Evolutionary conservation across 208 protist genomes (phyloP), one percentile per base, ranked within the genome.

Genomic region (Porcisia hertigi): DNA sequence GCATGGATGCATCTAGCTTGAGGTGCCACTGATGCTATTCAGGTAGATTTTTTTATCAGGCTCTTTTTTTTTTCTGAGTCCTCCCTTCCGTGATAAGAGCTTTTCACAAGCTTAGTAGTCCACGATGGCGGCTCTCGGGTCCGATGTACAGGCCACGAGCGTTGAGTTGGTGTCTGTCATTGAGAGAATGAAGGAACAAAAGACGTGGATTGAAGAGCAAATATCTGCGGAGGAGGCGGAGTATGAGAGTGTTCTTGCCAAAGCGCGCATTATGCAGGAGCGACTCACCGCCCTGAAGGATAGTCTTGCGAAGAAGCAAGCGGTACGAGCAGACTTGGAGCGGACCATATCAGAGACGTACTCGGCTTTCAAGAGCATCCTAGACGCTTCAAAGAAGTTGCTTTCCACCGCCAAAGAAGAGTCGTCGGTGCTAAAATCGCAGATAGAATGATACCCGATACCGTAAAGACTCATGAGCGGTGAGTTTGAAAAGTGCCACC

Each of bases 131-230:
- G 86, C 91, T 11, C 75, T 95, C 11, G 93, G 93, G 8, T 94
- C 91, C 49, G 88, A 94, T 77, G 90, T 93, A 25, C 93, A 97
- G 74, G 67, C 84, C 23, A 94, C 93, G 2, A 97, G 89, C 76
- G 91, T 92, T n/a, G 91, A 95, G 83, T 81, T 97, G 8, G 93
- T 97, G 6, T 85, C 91, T 30, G 81, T 95, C 23, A 98, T 98
- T 66, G 96, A 98, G 65, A 92, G 95, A 67, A 88, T 98, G 86
- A 88, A 90, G 67, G 93, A 98, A 73, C 86, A 87, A 4, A 88
- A 93, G 30, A 71, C 66, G 30, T 74, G 89, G 67, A 80, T 97
- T 20, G 89, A 94, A 30, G 71, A 85, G 36, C 81, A 89, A 65
- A 98, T 98, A 47, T 67, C 84, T 7, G 77, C 88, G 9, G 94